Evolutionary conservation across 257 asterid species (phyloP), one percentile per base, ranked within the genome.

Genomic region (Solanum chiquidenum): DNA sequence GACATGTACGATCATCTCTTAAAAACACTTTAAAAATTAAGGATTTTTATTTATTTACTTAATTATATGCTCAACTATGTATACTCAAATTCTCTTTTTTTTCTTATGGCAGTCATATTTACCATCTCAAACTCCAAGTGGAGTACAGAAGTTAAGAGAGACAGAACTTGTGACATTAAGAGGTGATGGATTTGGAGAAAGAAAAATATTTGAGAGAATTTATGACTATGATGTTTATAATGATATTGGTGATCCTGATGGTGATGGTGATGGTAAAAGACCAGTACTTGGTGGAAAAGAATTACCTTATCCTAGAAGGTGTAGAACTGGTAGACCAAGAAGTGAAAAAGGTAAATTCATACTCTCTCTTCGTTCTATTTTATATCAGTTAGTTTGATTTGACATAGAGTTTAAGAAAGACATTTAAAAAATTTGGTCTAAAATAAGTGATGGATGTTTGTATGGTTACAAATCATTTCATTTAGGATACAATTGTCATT

Each of bases 181-280:
- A 37, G 98, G 98, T 0, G 91, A 95, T 76, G 98, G 98, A 71
- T 9, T 72, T 27, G 98, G 98, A 20, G 88, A 93, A 66, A 93
- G 96, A 40, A 85, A 95, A 87, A 9, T 1, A 4, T 73, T 75
- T 31, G 98, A 95, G 25, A 90, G 97, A 72, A 82, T 96, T 3
- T 96, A 96, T 49, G 98, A 96, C 25, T 96, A 96, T 76, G 98
- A 96, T 69, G 94, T 93, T 33, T 96, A 96, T 86, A 96, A 96
- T 71, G 98, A 95, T 88, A 89, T 96, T 16, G 98, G 98, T 3
- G 89, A 93, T 37, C 96, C 98, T 5, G 98, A 95, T 37, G 7
- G 12, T 1, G 74, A 35, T 34, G 31, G 5, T 31, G 89, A 90
- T 35, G 2, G 40, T 69, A 90, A 88, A 1, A 94, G 98, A 21